Conservation (phyloP, 441 rosid genomes). For the Erodium moschatum region DNA sequence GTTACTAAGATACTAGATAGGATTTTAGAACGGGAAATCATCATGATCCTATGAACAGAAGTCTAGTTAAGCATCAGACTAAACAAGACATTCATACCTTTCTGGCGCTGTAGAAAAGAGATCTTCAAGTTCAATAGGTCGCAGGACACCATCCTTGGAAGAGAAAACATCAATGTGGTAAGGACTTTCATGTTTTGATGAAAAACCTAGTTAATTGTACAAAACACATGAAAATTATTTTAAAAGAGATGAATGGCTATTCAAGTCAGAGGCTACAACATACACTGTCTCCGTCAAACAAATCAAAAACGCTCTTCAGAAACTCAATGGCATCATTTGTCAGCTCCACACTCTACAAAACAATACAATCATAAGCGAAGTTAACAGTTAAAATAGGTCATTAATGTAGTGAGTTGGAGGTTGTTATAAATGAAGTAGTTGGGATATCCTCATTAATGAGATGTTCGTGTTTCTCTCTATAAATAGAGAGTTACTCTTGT, state of each 20-base stretch:
- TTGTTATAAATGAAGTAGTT: too few species aligned
- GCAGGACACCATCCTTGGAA: constrained; percentile 51
- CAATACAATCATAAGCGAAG: neutral
- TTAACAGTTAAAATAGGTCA: too few species aligned
- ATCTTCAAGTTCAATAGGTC: constrained; percentile 43
- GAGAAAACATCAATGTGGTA: constrained; percentile 12
- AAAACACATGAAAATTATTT: too few species aligned
- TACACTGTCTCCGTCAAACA: constrained; percentile 55
- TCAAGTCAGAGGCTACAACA: constrained; percentile 7
- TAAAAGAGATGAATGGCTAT: too few species aligned
- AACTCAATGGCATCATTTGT: constrained; percentile 41
- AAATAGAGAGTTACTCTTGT: too few species aligned
- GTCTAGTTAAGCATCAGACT: neutral
- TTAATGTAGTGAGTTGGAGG: too few species aligned
- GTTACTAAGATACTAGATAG: too few species aligned
- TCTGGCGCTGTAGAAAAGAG: constrained; percentile 63
- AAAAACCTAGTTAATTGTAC: too few species aligned
- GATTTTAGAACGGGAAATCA: too few species aligned
- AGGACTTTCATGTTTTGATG: too few species aligned
- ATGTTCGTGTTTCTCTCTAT: too few species aligned
- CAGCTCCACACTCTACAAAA: constrained; percentile 56
- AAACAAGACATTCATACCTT: constrained; percentile 28
- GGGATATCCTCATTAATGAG: too few species aligned
- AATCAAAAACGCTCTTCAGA: constrained; percentile 42
- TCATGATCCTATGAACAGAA: neutral